These are phyloP conservation scores for Colletotrichum sp. DNA, from an alignment of 2,329 filamentous ascomycete genomes.

Conservation along the genomic window DNA sequence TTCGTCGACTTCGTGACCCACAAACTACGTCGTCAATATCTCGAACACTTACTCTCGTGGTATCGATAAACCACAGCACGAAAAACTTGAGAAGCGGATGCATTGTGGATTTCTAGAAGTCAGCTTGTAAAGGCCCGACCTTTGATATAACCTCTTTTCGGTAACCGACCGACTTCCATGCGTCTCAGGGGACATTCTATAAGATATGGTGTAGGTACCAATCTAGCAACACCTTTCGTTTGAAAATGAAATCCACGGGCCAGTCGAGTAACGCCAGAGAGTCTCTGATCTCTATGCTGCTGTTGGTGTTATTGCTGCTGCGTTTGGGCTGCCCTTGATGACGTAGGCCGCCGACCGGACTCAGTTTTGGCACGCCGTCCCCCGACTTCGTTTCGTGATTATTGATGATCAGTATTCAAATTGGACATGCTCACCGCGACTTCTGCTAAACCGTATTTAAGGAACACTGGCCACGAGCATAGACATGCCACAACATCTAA, in stretches of 20 bases:
- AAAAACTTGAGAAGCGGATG: fast-evolving
- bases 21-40: not conserved
- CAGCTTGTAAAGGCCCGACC: fast-evolving
- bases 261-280: not conserved
- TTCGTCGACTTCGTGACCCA: not conserved
- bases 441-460: fast-evolving
- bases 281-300: not conserved
- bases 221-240: not conserved
- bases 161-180: not conserved
- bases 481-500: not conserved
- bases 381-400: not conserved
- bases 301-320: not conserved
- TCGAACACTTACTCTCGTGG: not conserved
- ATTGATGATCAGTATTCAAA: not conserved
- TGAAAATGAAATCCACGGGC: too few relatives aligned
- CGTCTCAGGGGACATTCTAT: not conserved
- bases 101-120: not conserved
- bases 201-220: too few relatives aligned
- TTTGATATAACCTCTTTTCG: not conserved
- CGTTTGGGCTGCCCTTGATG: not conserved
- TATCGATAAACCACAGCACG: not conserved
- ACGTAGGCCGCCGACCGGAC: not conserved
- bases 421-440: fast-evolving
- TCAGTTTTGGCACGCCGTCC: not conserved
- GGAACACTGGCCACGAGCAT: not conserved